Base-by-base conservation (phyloP, 2,329 filamentous ascomycete genomes). In the Clonostachys sp. region DNA sequence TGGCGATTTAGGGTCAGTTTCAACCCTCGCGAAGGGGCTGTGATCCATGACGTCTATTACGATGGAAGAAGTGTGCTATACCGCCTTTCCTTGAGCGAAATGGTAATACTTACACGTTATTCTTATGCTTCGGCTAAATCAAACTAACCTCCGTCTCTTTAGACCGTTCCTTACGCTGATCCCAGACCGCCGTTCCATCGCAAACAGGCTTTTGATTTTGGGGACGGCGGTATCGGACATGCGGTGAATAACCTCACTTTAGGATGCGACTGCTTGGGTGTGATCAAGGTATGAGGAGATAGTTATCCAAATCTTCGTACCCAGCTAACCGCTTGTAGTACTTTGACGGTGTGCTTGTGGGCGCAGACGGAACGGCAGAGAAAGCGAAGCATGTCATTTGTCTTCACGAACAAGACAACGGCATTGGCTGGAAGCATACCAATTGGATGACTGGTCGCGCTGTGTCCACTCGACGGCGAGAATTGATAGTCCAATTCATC, bases 171-270 rank as follows among this genome's bases (percentile, higher is more conserved):
- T 0, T 89, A 88, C 50, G 82, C 73, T 0, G 84, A 87, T 53
- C 81, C 80, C 3, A 73, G 83, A 8, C 64, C 72, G 2, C 83
- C 83, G 0, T 86, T 78, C 57, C 81, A 82, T 16, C 74, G 83
- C 20, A 88, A 88, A 58, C 78, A 80, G 14, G 84, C 84, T 0
- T 88, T 89, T 52, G 85, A 89, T 54, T 78, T 87, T 50, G 85
- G 85, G 2, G 81, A 87, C 48, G 81, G 78, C 24, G 84, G 83
- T 12, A 77, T 79, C 5, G 84, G 84, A 1, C 73, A 80, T 51
- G 80, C 74, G 44, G 80, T 83, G 17, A 88, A 88, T 61, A 86
- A 86, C 50, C 71, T 89, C 2, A 67, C 70, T 2, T 71, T 87
- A 1, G 84, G 84, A 8, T 87, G 84, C 49, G 84, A 87, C 56